A percentile compares a stretch with the other conserved stretches of the same genome.
These are phyloP conservation scores for Saitozyma sp. DNA, from an alignment of 768 basidiomycete genomes.

Conservation along the genomic window DNA sequence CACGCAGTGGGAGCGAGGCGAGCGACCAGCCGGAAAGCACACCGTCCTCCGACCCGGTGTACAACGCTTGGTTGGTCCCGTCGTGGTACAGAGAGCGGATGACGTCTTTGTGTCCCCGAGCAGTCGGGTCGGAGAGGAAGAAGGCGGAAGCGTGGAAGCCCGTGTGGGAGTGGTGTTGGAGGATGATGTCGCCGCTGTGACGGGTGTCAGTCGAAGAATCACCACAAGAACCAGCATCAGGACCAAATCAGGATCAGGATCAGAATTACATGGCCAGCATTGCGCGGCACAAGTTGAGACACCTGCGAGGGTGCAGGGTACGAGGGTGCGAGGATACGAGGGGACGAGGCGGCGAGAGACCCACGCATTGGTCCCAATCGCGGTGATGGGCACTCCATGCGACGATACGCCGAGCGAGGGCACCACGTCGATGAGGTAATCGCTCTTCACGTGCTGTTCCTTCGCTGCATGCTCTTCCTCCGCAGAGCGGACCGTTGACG, in stretches of 20 bases:
- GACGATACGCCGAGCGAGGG: slow-evolving; percentile 44
- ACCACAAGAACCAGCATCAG: too few relatives aligned
- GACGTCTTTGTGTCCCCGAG: slow-evolving; percentile 48
- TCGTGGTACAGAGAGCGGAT: slow-evolving; percentile 48
- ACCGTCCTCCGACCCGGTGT: slow-evolving; percentile 52
- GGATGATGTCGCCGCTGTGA: slow-evolving; percentile 47
- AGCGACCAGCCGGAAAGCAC: slow-evolving; percentile 49
- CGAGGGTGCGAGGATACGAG: background rate
- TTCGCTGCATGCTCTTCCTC: slow-evolving; percentile 28
- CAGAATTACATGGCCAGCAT: background rate
- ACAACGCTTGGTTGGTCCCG: slow-evolving; percentile 40
- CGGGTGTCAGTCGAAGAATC: background rate
- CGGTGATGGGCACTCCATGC: slow-evolving; percentile 37
- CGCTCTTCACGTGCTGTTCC: slow-evolving; percentile 32
- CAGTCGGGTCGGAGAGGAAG: slow-evolving; percentile 30
- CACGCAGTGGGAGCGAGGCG: slow-evolving; percentile 21
- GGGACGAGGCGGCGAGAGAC: slow-evolving; percentile 7
- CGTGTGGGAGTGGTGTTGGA: slow-evolving; percentile 29
- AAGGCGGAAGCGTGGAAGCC: slow-evolving; percentile 45
- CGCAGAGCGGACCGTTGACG: slow-evolving; percentile 30
- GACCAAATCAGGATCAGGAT: too few relatives aligned
- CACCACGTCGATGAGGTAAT: slow-evolving; percentile 47
- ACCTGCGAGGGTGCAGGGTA: background rate
- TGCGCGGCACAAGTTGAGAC: too few relatives aligned
- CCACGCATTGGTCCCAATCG: slow-evolving; percentile 49